Conservation (phyloP, 164 flowering plant species). For the Magnolia changhungtana region DNA sequence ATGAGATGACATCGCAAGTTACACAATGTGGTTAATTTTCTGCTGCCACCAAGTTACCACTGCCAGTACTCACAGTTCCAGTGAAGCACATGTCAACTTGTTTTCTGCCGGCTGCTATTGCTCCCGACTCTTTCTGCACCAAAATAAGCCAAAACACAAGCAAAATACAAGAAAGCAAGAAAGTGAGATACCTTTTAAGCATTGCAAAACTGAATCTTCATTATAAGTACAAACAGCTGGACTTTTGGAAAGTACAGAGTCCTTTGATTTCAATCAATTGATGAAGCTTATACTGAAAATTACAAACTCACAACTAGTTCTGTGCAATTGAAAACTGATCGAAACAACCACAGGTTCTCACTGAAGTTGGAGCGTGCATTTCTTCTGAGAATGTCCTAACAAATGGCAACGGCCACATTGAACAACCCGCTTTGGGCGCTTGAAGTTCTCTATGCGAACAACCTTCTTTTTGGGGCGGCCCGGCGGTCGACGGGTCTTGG, state of each 20-base stretch:
- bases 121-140: not conserved
- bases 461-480: constrained; percentile 93
- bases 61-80: not conserved
- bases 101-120: not conserved
- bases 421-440: constrained; percentile 67
- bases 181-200: not conserved
- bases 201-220: not conserved
- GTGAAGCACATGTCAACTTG: not conserved
- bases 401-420: constrained; percentile 90
- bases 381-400: constrained; percentile 93
- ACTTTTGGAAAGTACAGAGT: not conserved
- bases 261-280: constrained; percentile 2
- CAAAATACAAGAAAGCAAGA: not conserved
- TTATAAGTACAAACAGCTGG: not conserved
- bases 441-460: constrained; percentile 64
- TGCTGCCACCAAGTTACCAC: not conserved
- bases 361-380: constrained; percentile 35
- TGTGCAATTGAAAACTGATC: not conserved
- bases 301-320: not conserved
- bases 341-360: not conserved
- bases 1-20: not conserved
- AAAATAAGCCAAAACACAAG: not conserved
- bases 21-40: not conserved
- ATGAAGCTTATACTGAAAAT: not conserved
- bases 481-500: constrained; percentile 88